phyloP scores from a whole-genome alignment of 73 alveolate genomes.

The Paramecium caudatum region DNA sequence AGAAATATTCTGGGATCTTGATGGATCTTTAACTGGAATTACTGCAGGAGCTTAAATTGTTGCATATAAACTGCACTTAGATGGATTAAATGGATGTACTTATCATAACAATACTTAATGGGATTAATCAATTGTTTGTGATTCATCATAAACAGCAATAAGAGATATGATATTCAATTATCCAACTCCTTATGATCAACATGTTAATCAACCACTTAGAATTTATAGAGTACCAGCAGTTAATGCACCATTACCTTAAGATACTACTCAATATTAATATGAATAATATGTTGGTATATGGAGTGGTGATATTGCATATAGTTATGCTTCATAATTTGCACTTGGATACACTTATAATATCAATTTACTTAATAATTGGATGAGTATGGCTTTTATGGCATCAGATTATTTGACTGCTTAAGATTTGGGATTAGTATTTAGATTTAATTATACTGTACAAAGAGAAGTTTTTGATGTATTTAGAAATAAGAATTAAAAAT shows the following conservation, averaged over 20 bases:
- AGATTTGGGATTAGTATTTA: conserved; percentile 39
- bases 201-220: background rate
- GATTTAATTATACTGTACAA: conserved; percentile 61
- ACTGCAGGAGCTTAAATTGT: conserved; percentile 38
- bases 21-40: conserved; percentile 72
- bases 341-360: conserved; percentile 44
- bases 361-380: conserved; percentile 43
- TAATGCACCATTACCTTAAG: background rate
- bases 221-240: conserved; percentile 38
- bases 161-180: conserved; percentile 55
- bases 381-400: conserved; percentile 62
- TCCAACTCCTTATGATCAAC: conserved; percentile 53
- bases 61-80: conserved; percentile 72
- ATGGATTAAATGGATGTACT: conserved; percentile 31
- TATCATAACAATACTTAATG: background rate
- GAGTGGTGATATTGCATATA: conserved; percentile 54
- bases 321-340: conserved; percentile 62
- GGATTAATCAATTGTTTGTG: conserved; percentile 70
- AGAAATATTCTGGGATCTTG: conserved; percentile 79
- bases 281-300: conserved; percentile 42
- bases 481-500: conserved; percentile 22
- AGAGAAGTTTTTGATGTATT: conserved; percentile 74
- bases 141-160: background rate
- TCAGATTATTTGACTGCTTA: background rate
- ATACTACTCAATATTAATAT: background rate